phyloP scores from a whole-genome alignment of 257 asterid species.

The Primulina eburnea region DNA sequence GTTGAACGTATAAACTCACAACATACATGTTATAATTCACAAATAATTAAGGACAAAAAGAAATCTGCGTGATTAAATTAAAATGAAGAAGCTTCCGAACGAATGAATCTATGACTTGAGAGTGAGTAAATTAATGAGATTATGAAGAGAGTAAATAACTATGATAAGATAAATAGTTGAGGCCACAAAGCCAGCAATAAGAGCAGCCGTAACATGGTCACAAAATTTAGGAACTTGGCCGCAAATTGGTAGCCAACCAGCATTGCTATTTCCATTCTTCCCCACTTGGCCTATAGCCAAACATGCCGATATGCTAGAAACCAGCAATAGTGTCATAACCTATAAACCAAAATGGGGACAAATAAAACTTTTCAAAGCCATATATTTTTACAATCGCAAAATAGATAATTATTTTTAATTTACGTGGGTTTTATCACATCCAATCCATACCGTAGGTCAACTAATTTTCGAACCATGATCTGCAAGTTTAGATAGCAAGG shows the following conservation, averaged over 20 bases:
- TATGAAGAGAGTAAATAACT: constrained; percentile 61
- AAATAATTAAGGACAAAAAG: not conserved
- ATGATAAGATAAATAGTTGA: constrained; percentile 48
- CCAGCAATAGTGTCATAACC: constrained; percentile 64
- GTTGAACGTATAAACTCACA: too few relatives aligned
- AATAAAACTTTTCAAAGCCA: not conserved
- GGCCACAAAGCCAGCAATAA: constrained; percentile 66
- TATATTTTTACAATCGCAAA: not conserved
- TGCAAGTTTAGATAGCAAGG: too few relatives aligned
- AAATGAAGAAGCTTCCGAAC: not conserved
- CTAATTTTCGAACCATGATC: too few relatives aligned
- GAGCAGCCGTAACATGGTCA: constrained; percentile 52
- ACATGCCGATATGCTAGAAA: constrained; percentile 70
- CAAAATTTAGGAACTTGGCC: constrained; percentile 86
- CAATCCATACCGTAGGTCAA: too few relatives aligned
- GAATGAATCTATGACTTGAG: constrained; percentile 28
- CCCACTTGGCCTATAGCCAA: constrained; percentile 74
- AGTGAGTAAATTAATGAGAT: constrained; percentile 42
- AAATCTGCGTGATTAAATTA: not conserved
- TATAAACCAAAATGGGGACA: constrained; percentile 8
- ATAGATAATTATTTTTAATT: too few relatives aligned
- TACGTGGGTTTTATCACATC: too few relatives aligned
- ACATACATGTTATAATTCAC: too few relatives aligned
- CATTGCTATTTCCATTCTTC: constrained; percentile 63
- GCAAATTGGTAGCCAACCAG: constrained; percentile 90